A percentile compares a stretch with the other conserved stretches of the same genome.
These are phyloP conservation scores for Nyssa sinensis DNA, from an alignment of 148 eudicot species.

Conservation along the genomic window DNA sequence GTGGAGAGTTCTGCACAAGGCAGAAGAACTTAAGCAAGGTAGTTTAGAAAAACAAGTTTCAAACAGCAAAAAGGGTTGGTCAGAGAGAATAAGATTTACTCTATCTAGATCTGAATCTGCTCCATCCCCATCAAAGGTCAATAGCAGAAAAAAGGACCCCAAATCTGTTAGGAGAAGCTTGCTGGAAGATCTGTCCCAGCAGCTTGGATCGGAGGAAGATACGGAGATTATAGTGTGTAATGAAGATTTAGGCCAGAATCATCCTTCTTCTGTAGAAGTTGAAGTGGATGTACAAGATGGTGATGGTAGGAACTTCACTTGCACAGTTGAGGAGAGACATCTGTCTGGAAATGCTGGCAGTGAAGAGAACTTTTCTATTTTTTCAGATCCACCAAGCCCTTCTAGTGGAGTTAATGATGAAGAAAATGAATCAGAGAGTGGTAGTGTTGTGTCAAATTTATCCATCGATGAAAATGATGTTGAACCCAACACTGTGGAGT, in stretches of 20 bases:
- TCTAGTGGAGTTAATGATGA: constrained; percentile 24
- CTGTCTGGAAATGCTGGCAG: constrained; percentile 39
- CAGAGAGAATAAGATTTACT: constrained; percentile 66
- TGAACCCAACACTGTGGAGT: constrained; percentile 24
- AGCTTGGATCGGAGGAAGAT: constrained; percentile 60
- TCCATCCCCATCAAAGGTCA: constrained; percentile 53
- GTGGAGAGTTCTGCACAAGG: constrained; percentile 84
- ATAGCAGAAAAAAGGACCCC: constrained; percentile 29
- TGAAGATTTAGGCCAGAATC: constrained; percentile 22
- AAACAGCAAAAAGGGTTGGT: constrained; percentile 62
- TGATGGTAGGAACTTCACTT: constrained; percentile 22
- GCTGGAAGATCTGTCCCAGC: constrained; percentile 66
- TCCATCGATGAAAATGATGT: constrained; percentile 44
- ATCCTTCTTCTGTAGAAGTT: constrained; percentile 23
- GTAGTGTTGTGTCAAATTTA: constrained; percentile 58
- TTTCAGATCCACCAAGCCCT: constrained; percentile 57
- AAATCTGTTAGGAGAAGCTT: constrained; percentile 60
- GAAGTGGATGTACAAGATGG: constrained; percentile 36
- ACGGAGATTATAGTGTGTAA: constrained; percentile 26
- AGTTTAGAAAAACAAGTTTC: constrained; percentile 33
- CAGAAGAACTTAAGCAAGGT: constrained; percentile 55
- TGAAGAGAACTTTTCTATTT: constrained; percentile 58
- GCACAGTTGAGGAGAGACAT: constrained; percentile 21
- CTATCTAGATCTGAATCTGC: constrained; percentile 71
- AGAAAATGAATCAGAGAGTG: constrained; percentile 49